Evolutionary conservation across 2,329 filamentous ascomycete genomes (phyloP).

Genomic region (Aureobasidium sp.): DNA sequence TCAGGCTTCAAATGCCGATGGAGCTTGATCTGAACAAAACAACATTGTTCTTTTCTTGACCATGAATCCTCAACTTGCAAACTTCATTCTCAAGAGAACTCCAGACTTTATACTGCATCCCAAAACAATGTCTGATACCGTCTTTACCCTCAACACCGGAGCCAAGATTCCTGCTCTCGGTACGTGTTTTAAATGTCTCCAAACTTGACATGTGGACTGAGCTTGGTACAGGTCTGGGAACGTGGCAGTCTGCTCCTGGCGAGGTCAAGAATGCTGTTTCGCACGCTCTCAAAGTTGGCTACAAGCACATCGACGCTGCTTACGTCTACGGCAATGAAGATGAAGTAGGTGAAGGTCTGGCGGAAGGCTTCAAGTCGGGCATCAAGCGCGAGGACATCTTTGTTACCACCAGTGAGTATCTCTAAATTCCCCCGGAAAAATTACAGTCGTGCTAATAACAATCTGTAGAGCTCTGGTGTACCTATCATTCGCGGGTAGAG

Average conservation of each 20-base stretch:
- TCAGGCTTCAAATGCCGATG: slow-evolving; percentile 14
- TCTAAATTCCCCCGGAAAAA: background rate
- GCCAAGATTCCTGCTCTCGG: slow-evolving; percentile 34
- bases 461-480: slow-evolving; percentile 52
- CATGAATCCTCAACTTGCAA: slow-evolving; percentile 28
- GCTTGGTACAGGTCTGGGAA: slow-evolving; percentile 24
- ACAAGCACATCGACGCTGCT: slow-evolving; percentile 59
- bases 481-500: slow-evolving; percentile 64
- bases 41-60: background rate
- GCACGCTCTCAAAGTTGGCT: slow-evolving; percentile 43
- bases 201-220: background rate
- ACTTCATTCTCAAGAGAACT: slow-evolving; percentile 26
- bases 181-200: background rate
- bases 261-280: slow-evolving; percentile 43
- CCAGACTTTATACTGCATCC: slow-evolving; percentile 25
- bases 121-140: slow-evolving; percentile 25
- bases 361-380: slow-evolving; percentile 61
- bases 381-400: slow-evolving; percentile 72
- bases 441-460: background rate
- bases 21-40: background rate
- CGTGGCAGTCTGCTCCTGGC: slow-evolving; percentile 35
- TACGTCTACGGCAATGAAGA: slow-evolving; percentile 78
- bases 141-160: slow-evolving; percentile 33
- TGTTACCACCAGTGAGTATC: slow-evolving; percentile 56
- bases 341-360: slow-evolving; percentile 72